A percentile compares a stretch with the other conserved stretches of the same genome.
These are phyloP conservation scores for Backusella luteola DNA, from an alignment of 192 early-diverging fungal genomes.

Conservation along the genomic window DNA sequence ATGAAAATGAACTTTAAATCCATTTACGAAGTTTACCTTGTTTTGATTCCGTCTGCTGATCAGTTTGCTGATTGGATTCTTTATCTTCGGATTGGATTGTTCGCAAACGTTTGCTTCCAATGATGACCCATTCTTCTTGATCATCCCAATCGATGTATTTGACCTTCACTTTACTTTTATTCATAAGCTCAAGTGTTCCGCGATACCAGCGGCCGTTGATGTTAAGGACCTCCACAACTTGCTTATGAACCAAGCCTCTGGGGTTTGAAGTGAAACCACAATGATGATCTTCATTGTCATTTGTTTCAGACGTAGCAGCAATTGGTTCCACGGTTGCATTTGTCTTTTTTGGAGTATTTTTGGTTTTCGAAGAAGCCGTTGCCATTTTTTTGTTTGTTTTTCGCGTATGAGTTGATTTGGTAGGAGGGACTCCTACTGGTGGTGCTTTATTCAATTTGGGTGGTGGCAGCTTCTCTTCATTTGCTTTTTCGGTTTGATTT, in stretches of 20 bases:
- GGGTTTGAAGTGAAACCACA: slow-evolving; percentile 34
- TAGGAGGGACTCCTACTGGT: slow-evolving; percentile 9
- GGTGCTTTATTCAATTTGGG: neutral
- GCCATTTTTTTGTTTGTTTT: slow-evolving; percentile 24
- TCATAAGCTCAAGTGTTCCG: slow-evolving; percentile 39
- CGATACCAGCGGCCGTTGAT: slow-evolving; percentile 51
- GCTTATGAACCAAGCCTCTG: slow-evolving; percentile 35
- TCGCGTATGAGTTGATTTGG: slow-evolving; percentile 6
- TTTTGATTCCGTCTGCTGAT: neutral
- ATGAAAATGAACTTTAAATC: neutral
- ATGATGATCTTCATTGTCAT: slow-evolving; percentile 13
- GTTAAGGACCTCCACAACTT: slow-evolving; percentile 44
- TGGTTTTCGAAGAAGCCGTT: neutral
- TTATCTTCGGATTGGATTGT: neutral
- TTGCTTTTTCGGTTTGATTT: neutral
- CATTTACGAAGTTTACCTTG: neutral
- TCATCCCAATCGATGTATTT: slow-evolving; percentile 48
- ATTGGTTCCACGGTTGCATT: slow-evolving; percentile 12
- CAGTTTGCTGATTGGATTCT: neutral
- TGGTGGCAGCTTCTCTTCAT: neutral
- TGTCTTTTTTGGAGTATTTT: neutral
- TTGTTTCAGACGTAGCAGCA: slow-evolving; percentile 35
- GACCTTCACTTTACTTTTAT: slow-evolving; percentile 44
- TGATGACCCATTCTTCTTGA: slow-evolving; percentile 55
- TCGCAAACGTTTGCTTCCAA: slow-evolving; percentile 45